phyloP scores from a whole-genome alignment of 768 basidiomycete species.

The Coprinopsis strossmayeri region DNA sequence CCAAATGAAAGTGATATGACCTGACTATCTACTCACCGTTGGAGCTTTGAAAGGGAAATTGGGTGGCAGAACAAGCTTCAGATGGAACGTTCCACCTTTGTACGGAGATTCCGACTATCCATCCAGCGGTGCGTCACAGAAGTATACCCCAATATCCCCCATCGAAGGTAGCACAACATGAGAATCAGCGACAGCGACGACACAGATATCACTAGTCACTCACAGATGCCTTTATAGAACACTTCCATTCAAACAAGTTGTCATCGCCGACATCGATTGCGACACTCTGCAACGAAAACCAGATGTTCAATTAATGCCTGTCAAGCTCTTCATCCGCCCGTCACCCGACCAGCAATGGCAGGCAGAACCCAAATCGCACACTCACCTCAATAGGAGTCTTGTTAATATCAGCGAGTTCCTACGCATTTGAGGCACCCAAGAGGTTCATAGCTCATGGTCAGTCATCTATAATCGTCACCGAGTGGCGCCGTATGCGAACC shows the following conservation, averaged over 20 bases:
- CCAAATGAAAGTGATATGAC: too few species aligned
- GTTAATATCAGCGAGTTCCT: conserved; percentile 66
- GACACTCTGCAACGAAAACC: conserved; percentile 45
- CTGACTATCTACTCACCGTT: conserved; percentile 48
- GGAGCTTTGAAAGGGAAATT: conserved; percentile 89
- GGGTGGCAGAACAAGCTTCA: conserved; percentile 64
- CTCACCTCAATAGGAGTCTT: conserved; percentile 60
- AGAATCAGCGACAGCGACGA: neutral
- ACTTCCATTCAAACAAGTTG: conserved; percentile 75
- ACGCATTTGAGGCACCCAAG: too few species aligned
- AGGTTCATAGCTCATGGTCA: conserved; percentile 9
- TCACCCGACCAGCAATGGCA: neutral
- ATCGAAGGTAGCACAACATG: too few species aligned
- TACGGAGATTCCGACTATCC: conserved; percentile 72
- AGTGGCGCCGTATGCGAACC: conserved; percentile 27
- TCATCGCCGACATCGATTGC: conserved; percentile 58
- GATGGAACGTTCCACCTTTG: conserved; percentile 75
- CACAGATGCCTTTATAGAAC: conserved; percentile 69
- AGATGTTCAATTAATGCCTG: too few species aligned
- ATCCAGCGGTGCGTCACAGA: too few species aligned
- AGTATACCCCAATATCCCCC: too few species aligned
- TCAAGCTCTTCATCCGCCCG: conserved; percentile 7
- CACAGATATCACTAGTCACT: conserved; percentile 18
- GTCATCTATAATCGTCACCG: conserved; percentile 7
- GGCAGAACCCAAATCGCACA: conserved; percentile 4